phyloP scores from a whole-genome alignment of 495 filamentous ascomycete species.

The Hypoxylon lienhwacheense region DNA sequence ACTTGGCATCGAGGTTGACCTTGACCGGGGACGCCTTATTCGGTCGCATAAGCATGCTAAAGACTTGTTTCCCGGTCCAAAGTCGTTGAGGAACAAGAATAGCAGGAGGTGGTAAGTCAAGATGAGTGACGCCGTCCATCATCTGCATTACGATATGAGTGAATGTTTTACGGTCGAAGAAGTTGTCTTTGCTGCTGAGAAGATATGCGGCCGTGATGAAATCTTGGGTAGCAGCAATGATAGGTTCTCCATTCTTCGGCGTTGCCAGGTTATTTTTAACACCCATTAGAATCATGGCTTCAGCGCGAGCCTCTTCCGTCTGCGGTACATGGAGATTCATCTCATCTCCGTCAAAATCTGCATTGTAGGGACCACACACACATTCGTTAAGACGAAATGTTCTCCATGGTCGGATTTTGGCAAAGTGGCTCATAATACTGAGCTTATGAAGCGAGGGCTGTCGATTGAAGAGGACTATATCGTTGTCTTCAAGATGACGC shows the following conservation, averaged over 20 bases:
- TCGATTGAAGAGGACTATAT: conserved; percentile 97
- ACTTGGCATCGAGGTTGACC: conserved; percentile 92
- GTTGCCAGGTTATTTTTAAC: conserved; percentile 95
- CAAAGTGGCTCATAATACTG: conserved; percentile 92
- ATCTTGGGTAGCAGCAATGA: conserved; percentile 97
- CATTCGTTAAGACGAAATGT: conserved; percentile 98
- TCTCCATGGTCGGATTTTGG: conserved; percentile 90
- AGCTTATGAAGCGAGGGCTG: conserved; percentile 98
- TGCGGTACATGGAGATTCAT: conserved; percentile 99
- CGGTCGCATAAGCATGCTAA: conserved; percentile 91
- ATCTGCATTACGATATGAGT: conserved; percentile 90
- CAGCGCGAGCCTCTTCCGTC: conserved; percentile 93
- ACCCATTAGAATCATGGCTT: conserved; percentile 96
- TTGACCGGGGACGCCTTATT: conserved; percentile 76
- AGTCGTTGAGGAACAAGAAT: conserved; percentile 82
- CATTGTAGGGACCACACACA: conserved; percentile 97
- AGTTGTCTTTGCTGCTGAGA: conserved; percentile 87
- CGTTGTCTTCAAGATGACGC: conserved; percentile 91
- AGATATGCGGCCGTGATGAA: conserved; percentile 96
- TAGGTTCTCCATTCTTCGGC: conserved; percentile 96
- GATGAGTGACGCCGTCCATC: conserved; percentile 76
- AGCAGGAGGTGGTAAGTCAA: conserved; percentile 84
- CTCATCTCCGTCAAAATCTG: conserved; percentile 98
- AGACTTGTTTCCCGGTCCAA: conserved; percentile 98
- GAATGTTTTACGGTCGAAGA: conserved; percentile 84